Evolutionary conservation across 129 eudicot species (phyloP), one percentile per base, ranked within the genome.

Genomic region (Smallanthus sonchifolius): DNA sequence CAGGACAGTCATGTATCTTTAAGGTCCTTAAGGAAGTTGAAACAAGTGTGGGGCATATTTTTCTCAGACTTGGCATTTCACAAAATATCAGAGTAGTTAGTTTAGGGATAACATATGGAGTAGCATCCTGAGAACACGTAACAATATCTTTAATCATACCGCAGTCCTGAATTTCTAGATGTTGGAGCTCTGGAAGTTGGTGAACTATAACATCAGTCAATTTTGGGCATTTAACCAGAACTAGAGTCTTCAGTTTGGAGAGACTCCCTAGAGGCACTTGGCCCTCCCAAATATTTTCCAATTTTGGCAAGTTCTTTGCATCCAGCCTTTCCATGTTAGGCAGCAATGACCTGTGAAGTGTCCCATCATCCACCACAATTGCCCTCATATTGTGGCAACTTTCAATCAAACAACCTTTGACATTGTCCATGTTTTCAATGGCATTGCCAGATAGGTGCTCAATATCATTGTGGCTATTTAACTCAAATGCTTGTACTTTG

Each of bases 371-470:
- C n/a, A 38, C 38, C 17, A 60, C 73, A 28, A 80, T 51, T 36
- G 70, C 42, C 19, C 40, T 75, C 70, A 81, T 62, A 13, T 17
- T 62, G 10, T 39, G 24, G 42, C 81, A 81, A 24, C 67, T 64
- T 54, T 81, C 38, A 63, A 81, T 65, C 7, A 75, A 35, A 75
- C 81, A 76, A 64, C 84, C 74, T 81, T 70, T 70, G 32, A 81
- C 72, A 52, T 48, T 3, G 1, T 42, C 64, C 75, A 65, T 69
- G 77, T 72, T 52, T 64, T 36, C 49, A 28, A 16, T 14, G 11
- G 11, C 51, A 10, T 45, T 11, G 24, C 65, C 24, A 16, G 74
- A 70, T 64, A 81, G 35, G 65, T 69, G 14, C 32, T 70, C 19
- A 17, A 75, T 67, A 16, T 75, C 84, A 75, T 51, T 38, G 51